Evolutionary conservation across 176 grass and related monocot species (phyloP).

Genomic region (Bothriochloa decipiens): DNA sequence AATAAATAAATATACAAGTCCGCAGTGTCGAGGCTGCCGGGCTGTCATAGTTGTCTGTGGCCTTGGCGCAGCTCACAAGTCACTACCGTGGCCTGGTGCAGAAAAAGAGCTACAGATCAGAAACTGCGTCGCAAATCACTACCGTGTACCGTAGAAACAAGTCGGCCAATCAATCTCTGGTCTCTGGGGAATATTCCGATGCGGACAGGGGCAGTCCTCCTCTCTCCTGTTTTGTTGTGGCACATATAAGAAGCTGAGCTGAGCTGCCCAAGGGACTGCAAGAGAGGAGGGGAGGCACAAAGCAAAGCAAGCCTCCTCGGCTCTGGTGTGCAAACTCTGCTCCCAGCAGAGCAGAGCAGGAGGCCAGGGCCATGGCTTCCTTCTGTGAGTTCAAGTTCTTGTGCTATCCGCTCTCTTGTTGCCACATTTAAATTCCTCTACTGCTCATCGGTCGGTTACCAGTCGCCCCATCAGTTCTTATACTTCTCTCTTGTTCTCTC

Average conservation of each 20-base stretch:
- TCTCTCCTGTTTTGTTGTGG: not conserved
- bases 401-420: not conserved
- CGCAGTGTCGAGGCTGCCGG: not conserved
- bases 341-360: not conserved
- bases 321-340: not conserved
- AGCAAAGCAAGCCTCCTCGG: not conserved
- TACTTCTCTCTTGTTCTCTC: not conserved
- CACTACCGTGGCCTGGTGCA: not conserved
- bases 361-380: conserved; percentile 27
- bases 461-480: not conserved
- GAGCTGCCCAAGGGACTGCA: not conserved
- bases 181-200: conserved; percentile 40
- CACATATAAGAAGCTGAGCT: not conserved
- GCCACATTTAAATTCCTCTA: not conserved
- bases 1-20: not conserved
- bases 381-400: conserved; percentile 23
- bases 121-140: not conserved
- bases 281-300: not conserved
- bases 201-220: not conserved
- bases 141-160: not conserved
- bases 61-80: not conserved
- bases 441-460: not conserved
- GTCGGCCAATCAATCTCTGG: not conserved
- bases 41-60: not conserved
- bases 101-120: not conserved